A percentile compares a stretch with the other conserved stretches of the same genome.
Evolutionary conservation across 331 rosid species (phyloP).

Genomic region (Dryas integrifolia): DNA sequence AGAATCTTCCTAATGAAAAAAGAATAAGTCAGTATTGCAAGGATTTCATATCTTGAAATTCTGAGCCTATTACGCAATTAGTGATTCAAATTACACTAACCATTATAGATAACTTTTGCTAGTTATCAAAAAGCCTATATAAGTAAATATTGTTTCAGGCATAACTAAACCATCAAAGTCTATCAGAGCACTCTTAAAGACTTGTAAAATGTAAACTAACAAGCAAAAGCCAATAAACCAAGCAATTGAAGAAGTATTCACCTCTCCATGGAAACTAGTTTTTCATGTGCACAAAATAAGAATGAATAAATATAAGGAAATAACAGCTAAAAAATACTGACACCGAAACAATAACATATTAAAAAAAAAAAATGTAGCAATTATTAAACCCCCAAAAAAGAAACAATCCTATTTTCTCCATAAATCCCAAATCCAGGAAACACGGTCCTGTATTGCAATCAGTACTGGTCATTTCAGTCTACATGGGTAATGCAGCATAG

Average conservation of each 20-base stretch:
- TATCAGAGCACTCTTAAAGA: no score
- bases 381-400: background rate
- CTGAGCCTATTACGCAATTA: no score
- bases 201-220: background rate
- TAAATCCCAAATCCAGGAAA: background rate
- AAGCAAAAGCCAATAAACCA: slow-evolving; percentile 1
- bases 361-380: background rate
- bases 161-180: background rate
- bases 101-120: no score
- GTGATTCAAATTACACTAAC: no score
- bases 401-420: background rate
- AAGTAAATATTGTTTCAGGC: no score
- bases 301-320: background rate
- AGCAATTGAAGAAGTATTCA: background rate
- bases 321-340: background rate
- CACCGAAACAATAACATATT: background rate
- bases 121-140: no score
- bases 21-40: background rate
- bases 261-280: background rate
- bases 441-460: background rate
- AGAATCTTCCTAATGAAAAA: background rate
- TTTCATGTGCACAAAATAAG: background rate
- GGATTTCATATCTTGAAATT: no score
- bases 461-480: background rate
- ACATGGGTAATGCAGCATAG: background rate